Evolutionary conservation across 2,329 filamentous ascomycete genomes (phyloP).

Genomic region (Cladophialophora chaetospira): DNA sequence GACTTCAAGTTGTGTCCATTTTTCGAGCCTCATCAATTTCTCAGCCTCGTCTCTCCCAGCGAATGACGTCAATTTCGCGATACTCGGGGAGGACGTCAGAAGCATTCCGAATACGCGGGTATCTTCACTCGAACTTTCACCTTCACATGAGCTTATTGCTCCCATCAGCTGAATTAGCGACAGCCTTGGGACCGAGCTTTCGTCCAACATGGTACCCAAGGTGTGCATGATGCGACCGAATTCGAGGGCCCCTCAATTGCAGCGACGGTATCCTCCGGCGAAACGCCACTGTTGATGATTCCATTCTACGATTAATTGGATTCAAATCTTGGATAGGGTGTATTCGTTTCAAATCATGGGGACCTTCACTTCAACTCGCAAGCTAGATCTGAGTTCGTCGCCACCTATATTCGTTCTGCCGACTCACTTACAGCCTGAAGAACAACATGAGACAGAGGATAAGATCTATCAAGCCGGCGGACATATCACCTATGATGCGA

Average conservation of each 20-base stretch:
- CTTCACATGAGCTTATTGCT: too few species aligned
- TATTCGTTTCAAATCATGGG: neutral
- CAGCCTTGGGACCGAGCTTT: too few species aligned
- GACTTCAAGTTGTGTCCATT: too few species aligned
- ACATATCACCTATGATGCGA: slow-evolving; percentile 68
- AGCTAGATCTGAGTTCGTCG: slow-evolving; percentile 32
- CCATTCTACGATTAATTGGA: neutral
- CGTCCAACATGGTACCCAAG: too few species aligned
- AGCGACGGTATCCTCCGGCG: too few species aligned
- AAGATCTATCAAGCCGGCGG: slow-evolving; percentile 58
- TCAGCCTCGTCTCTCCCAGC: neutral
- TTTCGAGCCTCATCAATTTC: neutral
- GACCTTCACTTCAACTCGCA: neutral
- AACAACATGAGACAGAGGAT: slow-evolving; percentile 66
- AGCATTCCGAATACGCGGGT: too few species aligned
- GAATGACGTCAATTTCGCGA: neutral
- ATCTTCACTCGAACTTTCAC: too few species aligned
- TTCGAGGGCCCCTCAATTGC: too few species aligned
- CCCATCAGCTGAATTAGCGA: too few species aligned
- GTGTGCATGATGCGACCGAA: too few species aligned
- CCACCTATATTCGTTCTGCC: slow-evolving; percentile 74
- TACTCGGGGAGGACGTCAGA: too few species aligned
- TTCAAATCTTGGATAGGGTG: neutral
- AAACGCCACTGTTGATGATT: too few species aligned
- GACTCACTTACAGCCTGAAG: slow-evolving; percentile 65